phyloP scores from a whole-genome alignment of 2,329 filamentous ascomycete species.

The Penicillium sp. region DNA sequence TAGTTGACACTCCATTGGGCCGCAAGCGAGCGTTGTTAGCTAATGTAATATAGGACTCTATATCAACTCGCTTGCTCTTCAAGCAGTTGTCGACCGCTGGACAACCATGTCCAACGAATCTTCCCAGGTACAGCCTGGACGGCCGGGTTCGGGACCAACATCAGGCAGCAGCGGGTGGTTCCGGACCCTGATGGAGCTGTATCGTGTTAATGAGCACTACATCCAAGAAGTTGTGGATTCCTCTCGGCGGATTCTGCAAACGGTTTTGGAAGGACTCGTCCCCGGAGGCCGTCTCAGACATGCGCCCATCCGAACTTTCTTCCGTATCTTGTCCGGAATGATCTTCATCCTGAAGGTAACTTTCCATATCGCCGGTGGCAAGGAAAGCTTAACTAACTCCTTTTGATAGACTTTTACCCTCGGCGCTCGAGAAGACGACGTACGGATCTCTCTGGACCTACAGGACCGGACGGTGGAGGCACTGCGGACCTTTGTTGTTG shows the following conservation, averaged over 20 bases:
- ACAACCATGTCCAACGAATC: conserved; percentile 62
- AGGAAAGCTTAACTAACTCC: background rate
- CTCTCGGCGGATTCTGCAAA: conserved; percentile 58
- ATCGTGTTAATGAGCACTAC: conserved; percentile 60
- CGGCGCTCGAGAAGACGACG: conserved; percentile 61
- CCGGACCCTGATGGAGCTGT: conserved; percentile 44
- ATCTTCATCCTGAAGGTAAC: conserved; percentile 63
- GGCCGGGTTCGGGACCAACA: conserved; percentile 26
- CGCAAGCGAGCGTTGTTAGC: background rate
- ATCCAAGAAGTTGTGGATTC: conserved; percentile 63
- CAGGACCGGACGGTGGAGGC: conserved; percentile 59
- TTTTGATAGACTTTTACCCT: conserved; percentile 56
- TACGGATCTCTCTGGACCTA: conserved; percentile 57
- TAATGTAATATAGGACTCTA: conserved; percentile 57
- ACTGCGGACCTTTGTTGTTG: conserved; percentile 60
- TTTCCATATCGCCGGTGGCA: background rate
- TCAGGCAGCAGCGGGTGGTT: conserved; percentile 36
- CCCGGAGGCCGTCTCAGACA: conserved; percentile 60
- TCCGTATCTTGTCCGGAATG: conserved; percentile 62
- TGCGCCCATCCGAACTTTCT: conserved; percentile 62
- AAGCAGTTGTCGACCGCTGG: conserved; percentile 91
- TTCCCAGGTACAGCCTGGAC: conserved; percentile 28
- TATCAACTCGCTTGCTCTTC: conserved; percentile 87
- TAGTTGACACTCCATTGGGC: conserved; percentile 35
- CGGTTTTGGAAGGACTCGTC: conserved; percentile 58